These are phyloP conservation scores for Mycena maculata DNA, from an alignment of 768 basidiomycete genomes.

Conservation along the genomic window DNA sequence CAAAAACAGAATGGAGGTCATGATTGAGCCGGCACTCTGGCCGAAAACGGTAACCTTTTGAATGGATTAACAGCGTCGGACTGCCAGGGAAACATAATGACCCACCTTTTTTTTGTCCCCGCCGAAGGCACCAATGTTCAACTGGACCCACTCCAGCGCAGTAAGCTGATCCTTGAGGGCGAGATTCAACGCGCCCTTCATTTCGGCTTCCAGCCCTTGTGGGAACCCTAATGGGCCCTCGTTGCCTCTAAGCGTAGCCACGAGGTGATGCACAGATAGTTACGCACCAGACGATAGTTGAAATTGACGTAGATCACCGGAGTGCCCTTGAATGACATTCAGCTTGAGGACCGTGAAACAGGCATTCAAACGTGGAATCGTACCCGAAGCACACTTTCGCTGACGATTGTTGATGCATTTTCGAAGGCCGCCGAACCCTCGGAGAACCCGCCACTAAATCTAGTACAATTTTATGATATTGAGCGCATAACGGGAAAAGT, in stretches of 20 bases:
- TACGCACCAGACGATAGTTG: conserved; percentile 64
- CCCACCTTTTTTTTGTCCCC: conserved; percentile 61
- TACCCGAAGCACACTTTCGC: conserved; percentile 26
- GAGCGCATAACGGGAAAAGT: neutral
- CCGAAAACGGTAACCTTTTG: conserved; percentile 43
- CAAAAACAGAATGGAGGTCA: conserved; percentile 3
- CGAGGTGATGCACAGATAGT: too few species aligned
- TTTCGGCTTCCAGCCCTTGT: conserved; percentile 49
- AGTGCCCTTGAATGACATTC: conserved; percentile 20
- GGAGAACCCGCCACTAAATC: conserved; percentile 3
- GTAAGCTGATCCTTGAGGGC: conserved; percentile 52
- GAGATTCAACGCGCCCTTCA: conserved; percentile 49
- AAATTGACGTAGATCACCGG: conserved; percentile 60
- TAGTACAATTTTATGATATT: neutral
- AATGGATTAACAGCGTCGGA: neutral
- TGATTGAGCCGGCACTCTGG: conserved; percentile 37
- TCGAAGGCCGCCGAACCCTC: neutral
- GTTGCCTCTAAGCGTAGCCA: too few species aligned
- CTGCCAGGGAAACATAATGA: too few species aligned
- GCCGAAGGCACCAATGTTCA: conserved; percentile 65
- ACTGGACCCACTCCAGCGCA: conserved; percentile 61
- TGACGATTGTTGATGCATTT: conserved; percentile 10
- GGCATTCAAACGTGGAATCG: neutral
- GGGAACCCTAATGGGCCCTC: conserved; percentile 58
- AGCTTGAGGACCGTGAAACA: too few species aligned